Evolutionary conservation across 2,329 filamentous ascomycete species (phyloP), one percentile per base, ranked within the genome.

Genomic region (Leptographium wingfieldii): DNA sequence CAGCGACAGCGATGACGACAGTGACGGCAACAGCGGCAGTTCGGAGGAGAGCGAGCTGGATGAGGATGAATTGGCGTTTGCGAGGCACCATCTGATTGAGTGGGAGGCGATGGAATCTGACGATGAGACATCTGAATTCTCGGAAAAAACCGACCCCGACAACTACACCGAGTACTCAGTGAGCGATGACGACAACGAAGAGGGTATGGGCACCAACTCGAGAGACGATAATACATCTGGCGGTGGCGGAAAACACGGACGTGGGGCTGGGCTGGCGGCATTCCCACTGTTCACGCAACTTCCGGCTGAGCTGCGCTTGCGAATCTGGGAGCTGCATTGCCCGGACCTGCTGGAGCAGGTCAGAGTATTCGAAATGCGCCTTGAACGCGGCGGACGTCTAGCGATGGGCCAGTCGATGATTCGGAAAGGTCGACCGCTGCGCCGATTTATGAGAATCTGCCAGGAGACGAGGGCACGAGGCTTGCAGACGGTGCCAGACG

Each of bases 311-410:
- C 51, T 66, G 59, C 63, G 63, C 14, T 57, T 62, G 56, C 61
- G 63, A 33, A 59, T 66, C 49, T 66, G 64, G 64, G 58, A 60
- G 51, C n/a, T 60, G 43, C 59, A 62, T 60, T 65, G 63, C 54
- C 60, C 62, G 3, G 49, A 38, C 16, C 16, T 61, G 35, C 11
- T 31, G 25, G 58, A 53, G n/a, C 29, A 29, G 27, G 22, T 48
- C 1, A 60, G 64, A 19, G 59, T 65, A 5, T 46, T 62, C 12
- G 53, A 55, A 35, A 55, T 65, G 16, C 1, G 10, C 7, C 46
- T 61, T 33, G n/a, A 14, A 4, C 5, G 9, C 0, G 2, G 31
- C 16, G 59, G 58, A 0, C 33, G 46, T 22, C 46, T 62, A 2
- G 29, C 27, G 11, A 55, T 59, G 1, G 22, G 27, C 10, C 11